Conservation (phyloP, 306 rosid genomes). For the Canavalia gladiata region DNA sequence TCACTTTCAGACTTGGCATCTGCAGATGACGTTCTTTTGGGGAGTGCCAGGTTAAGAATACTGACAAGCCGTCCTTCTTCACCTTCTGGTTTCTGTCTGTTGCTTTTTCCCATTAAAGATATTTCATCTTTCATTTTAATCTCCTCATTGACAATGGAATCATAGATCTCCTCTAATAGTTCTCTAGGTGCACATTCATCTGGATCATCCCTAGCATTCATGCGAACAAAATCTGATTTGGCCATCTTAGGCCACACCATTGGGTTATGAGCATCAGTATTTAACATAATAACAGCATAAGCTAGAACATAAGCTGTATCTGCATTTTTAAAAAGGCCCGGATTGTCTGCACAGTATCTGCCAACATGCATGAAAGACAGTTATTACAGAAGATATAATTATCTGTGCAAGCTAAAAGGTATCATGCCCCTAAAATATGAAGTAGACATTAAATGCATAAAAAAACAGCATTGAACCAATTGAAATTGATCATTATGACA, state of each 20-base stretch:
- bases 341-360: constrained; percentile 99
- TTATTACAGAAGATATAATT: constrained; percentile 45
- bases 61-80: constrained; percentile 95
- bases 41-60: constrained; percentile 96
- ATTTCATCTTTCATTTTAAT: constrained; percentile 90
- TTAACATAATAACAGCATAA: constrained; percentile 94
- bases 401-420: constrained; percentile 35
- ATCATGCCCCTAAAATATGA: constrained; percentile 21
- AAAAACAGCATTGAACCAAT: constrained; percentile 25
- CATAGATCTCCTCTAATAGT: constrained; percentile 91
- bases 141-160: constrained; percentile 91
- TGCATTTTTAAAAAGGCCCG: constrained; percentile 94
- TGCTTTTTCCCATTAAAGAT: constrained; percentile 68
- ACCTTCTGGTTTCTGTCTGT: constrained; percentile 75
- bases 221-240: constrained; percentile 87
- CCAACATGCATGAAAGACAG: constrained; percentile 50
- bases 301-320: constrained; percentile 99
- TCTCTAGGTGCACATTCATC: constrained; percentile 94
- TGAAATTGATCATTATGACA: constrained; percentile 28
- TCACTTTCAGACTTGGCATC: constrained; percentile 93
- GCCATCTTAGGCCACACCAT: constrained; percentile 99
- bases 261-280: constrained; percentile 99
- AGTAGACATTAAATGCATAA: not conserved
- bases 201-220: constrained; percentile 88
- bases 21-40: constrained; percentile 70